phyloP scores from a whole-genome alignment of 116 monocot genomes.

The Trichopus zeylanicus region DNA sequence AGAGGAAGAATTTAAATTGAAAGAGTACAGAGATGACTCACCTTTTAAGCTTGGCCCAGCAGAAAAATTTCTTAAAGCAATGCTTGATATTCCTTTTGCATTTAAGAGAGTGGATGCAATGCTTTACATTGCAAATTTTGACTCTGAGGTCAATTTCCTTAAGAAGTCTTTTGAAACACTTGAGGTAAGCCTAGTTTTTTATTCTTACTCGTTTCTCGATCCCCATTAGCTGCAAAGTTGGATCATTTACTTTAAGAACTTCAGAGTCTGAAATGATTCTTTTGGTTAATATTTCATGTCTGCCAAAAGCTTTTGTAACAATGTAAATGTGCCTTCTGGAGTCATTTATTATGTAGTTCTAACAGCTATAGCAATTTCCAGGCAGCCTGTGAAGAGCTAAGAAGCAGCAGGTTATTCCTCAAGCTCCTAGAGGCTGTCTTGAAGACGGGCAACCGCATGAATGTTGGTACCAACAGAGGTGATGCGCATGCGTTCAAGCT shows the following conservation, averaged over 20 bases:
- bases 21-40: conserved; percentile 54
- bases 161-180: conserved; percentile 57
- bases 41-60: conserved; percentile 65
- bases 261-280: neutral
- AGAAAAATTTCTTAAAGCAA: conserved; percentile 71
- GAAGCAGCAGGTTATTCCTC: conserved; percentile 57
- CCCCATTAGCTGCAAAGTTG: too few relatives aligned
- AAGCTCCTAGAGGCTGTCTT: conserved; percentile 86
- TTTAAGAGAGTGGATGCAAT: conserved; percentile 88
- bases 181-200: conserved; percentile 22
- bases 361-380: conserved; percentile 10
- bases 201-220: neutral
- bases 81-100: conserved; percentile 79
- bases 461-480: conserved; percentile 66
- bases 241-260: neutral
- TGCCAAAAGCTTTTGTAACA: too few relatives aligned
- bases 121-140: conserved; percentile 78
- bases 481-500: conserved; percentile 86
- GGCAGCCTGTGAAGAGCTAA: conserved; percentile 79
- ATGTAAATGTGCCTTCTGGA: too few relatives aligned
- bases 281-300: neutral
- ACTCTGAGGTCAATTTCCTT: conserved; percentile 62
- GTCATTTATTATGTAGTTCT: neutral
- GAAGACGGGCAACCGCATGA: conserved; percentile 87
- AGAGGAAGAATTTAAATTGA: conserved; percentile 76